Evolutionary conservation across 257 asterid genomes (phyloP).

Genomic region (Salvia hispanica): DNA sequence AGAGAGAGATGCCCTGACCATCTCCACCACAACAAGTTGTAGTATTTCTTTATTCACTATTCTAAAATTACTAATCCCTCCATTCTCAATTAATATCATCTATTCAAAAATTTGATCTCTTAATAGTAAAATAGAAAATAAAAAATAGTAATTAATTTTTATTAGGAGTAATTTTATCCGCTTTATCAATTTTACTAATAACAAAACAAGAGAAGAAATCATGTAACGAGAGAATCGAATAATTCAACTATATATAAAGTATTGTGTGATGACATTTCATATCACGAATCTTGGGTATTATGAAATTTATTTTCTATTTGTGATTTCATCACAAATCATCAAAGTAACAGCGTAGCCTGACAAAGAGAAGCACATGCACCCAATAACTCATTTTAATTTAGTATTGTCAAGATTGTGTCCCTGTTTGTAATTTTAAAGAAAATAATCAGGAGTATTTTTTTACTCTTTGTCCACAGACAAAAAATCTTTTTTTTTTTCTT

Average conservation of each 20-base stretch:
- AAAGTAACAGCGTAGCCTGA: conserved; percentile 52
- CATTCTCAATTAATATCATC: no score
- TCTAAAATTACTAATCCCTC: no score
- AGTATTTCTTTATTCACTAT: neutral
- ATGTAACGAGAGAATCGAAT: neutral
- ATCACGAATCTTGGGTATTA: conserved; percentile 21
- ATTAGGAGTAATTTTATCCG: no score
- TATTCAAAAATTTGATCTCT: no score
- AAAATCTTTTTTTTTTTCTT: no score
- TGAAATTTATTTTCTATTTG: no score
- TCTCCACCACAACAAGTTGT: conserved; percentile 40
- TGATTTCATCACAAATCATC: conserved; percentile 47
- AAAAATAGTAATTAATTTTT: no score
- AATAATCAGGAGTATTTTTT: no score
- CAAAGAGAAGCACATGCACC: conserved; percentile 58
- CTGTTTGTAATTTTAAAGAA: no score
- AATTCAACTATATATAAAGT: neutral
- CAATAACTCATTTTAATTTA: conserved; percentile 28
- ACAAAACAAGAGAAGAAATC: neutral
- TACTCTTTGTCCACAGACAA: no score
- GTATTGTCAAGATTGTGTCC: neutral
- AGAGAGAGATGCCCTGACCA: conserved; percentile 67
- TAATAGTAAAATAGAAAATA: no score
- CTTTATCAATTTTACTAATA: no score
- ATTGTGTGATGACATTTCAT: conserved; percentile 7